phyloP scores from a whole-genome alignment of 148 eudicot genomes.

The Talinum fruticosum region DNA sequence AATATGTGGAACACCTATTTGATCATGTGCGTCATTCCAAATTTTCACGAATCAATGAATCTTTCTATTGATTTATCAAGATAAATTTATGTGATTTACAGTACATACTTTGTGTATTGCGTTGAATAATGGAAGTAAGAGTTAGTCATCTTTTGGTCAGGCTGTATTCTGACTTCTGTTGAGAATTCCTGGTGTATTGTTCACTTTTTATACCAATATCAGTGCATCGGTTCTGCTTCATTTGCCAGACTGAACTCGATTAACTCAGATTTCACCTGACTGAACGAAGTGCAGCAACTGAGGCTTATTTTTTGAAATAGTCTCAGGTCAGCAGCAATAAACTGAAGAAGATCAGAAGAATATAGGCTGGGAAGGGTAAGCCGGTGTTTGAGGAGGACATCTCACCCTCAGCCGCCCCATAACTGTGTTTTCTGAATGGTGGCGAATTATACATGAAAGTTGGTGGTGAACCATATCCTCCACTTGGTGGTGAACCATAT shows the following conservation, averaged over 20 bases:
- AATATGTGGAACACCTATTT: neutral
- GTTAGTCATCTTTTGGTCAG: neutral
- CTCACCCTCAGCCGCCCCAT: slow-evolving; percentile 20
- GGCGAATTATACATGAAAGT: neutral
- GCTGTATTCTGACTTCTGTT: neutral
- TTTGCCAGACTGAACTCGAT: slow-evolving; percentile 5
- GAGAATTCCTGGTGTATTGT: slow-evolving; percentile 1
- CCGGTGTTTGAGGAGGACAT: slow-evolving; percentile 31
- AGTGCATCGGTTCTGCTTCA: slow-evolving; percentile 12
- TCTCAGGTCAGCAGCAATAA: slow-evolving; percentile 23
- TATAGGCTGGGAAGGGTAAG: slow-evolving; percentile 25
- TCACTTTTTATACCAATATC: neutral
- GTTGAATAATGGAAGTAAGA: slow-evolving; percentile 7
- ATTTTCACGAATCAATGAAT: neutral
- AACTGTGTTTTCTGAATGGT: slow-evolving; percentile 29
- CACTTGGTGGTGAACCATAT: slow-evolving; percentile 24
- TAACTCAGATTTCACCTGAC: neutral
- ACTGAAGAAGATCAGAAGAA: slow-evolving; percentile 24
- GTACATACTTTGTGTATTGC: neutral
- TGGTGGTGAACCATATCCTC: slow-evolving; percentile 17
- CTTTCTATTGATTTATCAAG: neutral
- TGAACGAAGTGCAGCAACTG: neutral
- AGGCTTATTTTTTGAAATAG: neutral
- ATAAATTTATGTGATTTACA: slow-evolving; percentile 11
- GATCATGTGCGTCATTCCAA: slow-evolving; percentile 1